Percentiles rank a stretch among this genome's conserved stretches.
Conservation (phyloP, 2,329 filamentous ascomycete species). For the Trichophyton rubrum region DNA sequence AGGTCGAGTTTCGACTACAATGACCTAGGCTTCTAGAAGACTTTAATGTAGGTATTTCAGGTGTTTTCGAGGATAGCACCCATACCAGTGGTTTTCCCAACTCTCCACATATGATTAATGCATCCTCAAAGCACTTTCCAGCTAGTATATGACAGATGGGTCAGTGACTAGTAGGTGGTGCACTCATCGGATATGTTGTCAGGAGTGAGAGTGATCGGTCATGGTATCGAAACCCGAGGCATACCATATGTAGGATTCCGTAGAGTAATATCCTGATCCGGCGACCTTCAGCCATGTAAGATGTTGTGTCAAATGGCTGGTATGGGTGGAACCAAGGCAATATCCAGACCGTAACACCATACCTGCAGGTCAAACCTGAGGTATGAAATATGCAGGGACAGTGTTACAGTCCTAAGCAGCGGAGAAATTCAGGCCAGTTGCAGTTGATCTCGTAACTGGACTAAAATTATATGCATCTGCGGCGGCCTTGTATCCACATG, state of each 20-base stretch:
- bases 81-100: background rate
- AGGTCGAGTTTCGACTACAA: background rate
- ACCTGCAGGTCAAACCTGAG: background rate
- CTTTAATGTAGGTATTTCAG: background rate
- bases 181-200: background rate
- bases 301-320: background rate
- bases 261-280: background rate
- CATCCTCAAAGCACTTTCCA: background rate
- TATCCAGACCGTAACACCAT: background rate
- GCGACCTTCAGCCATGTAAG: background rate
- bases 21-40: background rate
- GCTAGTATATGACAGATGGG: background rate
- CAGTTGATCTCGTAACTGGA: background rate
- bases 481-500: background rate
- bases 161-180: background rate
- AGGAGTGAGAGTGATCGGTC: background rate
- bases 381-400: background rate
- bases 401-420: background rate
- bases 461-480: background rate
- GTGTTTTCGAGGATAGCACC: background rate
- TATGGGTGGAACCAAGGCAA: background rate
- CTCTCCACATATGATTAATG: background rate
- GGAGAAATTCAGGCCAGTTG: background rate
- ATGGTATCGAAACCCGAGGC: background rate
- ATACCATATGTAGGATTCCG: background rate